Evolutionary conservation across 805 yeast species (phyloP), one percentile per base, ranked within the genome.

Genomic region (Candida golubevii): DNA sequence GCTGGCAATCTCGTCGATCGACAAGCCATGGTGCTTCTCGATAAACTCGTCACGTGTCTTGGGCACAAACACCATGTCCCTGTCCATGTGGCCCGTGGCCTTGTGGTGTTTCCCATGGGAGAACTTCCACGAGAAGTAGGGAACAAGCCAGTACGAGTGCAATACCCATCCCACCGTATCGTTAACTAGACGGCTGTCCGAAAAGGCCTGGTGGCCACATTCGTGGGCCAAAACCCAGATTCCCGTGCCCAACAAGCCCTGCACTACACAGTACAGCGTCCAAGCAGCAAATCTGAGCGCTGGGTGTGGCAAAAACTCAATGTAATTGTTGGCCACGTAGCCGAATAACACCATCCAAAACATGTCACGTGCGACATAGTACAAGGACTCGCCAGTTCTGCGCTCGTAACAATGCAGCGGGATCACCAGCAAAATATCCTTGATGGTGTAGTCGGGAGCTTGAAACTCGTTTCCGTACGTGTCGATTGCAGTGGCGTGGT

Each of bases 151-250:
- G 60, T 77, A 79, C 14, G 91, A 83, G 69, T 87, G 96, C 50
- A 88, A 69, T 33, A 84, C 62, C 95, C 95, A 87, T 37, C 96
- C 96, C 36, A 83, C 84, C 33, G 79, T 65, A 65, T 88, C 91
- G 65, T 88, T 86, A 51, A 85, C 80, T 69, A 74, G 65, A 33
- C 80, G 80, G 60, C 80, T 82, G 57, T 83, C 86, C 33, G 84
- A 75, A 65, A 88, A 88, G 18, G 95, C 95, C 55, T 80, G 84
- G 64, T 87, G 96, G 48, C 96, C 96, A 72, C 96, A 87, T 66
- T 87, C 96, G 66, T 87, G 96, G 42, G 95, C 93, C 68, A 87
- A 60, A 39, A 87, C 84, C 95, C 95, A 87, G 39, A 83, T 42
- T 38, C 95, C 95, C 28, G 89, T 82, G 46, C 82, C 82, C 48